phyloP scores from a whole-genome alignment of 257 asterid genomes.

The Cinchona pubescens region DNA sequence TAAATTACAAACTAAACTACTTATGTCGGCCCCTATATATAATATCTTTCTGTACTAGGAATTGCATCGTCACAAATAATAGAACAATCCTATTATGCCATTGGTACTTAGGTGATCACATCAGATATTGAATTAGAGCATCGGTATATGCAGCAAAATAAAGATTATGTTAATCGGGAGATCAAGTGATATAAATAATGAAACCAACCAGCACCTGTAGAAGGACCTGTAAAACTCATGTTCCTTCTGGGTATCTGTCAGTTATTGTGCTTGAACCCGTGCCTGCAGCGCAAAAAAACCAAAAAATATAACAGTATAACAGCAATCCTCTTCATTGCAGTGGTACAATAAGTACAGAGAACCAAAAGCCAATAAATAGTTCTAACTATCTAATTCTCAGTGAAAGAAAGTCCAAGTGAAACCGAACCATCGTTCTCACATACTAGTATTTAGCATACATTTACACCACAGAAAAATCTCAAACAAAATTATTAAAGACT shows the following conservation, averaged over 20 bases:
- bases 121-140: neutral
- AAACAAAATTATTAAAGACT: neutral
- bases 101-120: neutral
- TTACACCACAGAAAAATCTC: too few relatives aligned
- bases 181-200: constrained; percentile 8
- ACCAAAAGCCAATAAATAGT: neutral
- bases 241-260: constrained; percentile 25
- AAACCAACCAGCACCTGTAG: constrained; percentile 61
- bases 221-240: constrained; percentile 67
- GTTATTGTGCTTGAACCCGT: neutral
- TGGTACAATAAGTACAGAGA: neutral
- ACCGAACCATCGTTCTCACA: neutral
- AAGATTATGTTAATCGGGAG: neutral
- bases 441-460: neutral
- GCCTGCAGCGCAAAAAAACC: constrained; percentile 7
- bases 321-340: neutral
- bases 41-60: neutral
- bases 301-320: neutral
- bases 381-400: neutral
- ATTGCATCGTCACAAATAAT: neutral
- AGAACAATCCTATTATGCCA: neutral
- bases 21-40: neutral
- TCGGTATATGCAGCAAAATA: neutral
- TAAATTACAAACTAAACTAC: neutral
- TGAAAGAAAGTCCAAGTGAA: neutral